phyloP scores from a whole-genome alignment of 208 protist species.

The Angomonas ambiguus region DNA sequence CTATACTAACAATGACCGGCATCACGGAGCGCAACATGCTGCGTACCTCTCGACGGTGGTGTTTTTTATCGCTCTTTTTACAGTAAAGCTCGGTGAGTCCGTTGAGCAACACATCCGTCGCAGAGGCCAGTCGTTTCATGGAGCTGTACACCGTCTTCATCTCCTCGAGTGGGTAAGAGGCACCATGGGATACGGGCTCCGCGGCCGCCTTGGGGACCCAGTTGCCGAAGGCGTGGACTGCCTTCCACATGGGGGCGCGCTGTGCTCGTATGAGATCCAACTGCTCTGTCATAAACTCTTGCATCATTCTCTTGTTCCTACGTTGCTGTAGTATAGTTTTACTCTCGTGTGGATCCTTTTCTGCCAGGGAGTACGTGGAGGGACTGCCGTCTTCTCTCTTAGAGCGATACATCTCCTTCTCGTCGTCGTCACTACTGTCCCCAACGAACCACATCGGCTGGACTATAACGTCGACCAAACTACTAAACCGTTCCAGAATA shows the following conservation, averaged over 20 bases:
- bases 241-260: constrained; percentile 25
- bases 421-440: constrained; percentile 7
- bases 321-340: not conserved
- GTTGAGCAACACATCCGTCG: constrained; percentile 36
- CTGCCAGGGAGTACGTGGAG: not conserved
- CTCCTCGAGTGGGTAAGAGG: constrained; percentile 31
- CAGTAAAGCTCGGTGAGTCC: constrained; percentile 14
- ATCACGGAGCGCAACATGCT: constrained; percentile 12
- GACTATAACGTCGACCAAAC: constrained; percentile 26
- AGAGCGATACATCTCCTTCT: constrained; percentile 1
- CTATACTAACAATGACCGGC: constrained; percentile 29
- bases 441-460: constrained; percentile 12
- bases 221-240: constrained; percentile 18
- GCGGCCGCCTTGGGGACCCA: constrained; percentile 35
- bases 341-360: not conserved
- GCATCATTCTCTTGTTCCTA: not conserved
- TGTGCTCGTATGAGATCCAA: constrained; percentile 14
- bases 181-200: constrained; percentile 42
- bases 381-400: not conserved
- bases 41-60: not conserved
- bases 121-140: constrained; percentile 43
- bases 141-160: constrained; percentile 49
- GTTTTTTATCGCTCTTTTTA: not conserved
- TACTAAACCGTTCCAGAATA: constrained; percentile 30
- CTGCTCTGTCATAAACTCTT: not conserved